Evolutionary conservation across 495 filamentous ascomycete genomes (phyloP), one percentile per base, ranked within the genome.

Genomic region (Aspergillus wentii): DNA sequence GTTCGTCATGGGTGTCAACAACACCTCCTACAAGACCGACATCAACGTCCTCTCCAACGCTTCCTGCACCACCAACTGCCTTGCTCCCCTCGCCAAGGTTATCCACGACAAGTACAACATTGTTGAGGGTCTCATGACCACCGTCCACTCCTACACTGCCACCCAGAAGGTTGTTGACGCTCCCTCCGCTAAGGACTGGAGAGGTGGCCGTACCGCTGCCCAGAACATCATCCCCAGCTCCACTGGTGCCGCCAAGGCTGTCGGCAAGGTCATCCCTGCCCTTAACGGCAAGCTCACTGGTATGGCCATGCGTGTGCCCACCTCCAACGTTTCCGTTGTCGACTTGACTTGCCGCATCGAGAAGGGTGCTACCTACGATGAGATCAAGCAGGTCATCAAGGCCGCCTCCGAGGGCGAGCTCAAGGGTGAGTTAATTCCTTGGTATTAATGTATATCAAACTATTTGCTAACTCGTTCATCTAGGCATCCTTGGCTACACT

Each of bases 1-100:
- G 92, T 98, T 92, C 79, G 92, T 98, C 58, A 95, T 95, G 85
- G 92, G 92, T 66, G 92, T 98, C 71, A 98, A 98, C 79, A 76
- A 97, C 69, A 76, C 86, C 66, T 73, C 68, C 54, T 98, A 98
- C 81, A 89, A 82, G 68, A 80, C 78, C 62, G 82, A 86, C 64
- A 76, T 92, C 63, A 72, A 86, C 52, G 81, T 98, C 69, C 84
- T 97, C 74, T 97, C 92, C 73, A 98, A 98, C 76, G 92, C 92
- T 51, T 97, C 94, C 56, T 98, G 92, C 78, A 98, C 92, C 60
- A 98, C 92, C 75, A 98, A 98, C 83, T 97, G 92, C 82, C 75
- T 98, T 64, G 92, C 92, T 68, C 92, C 92, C 59, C 84, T 98
- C 49, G 92, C 94, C 72, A 98, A 98, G 84, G 88, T 98, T 56